phyloP scores from a whole-genome alignment of 2,329 filamentous ascomycete genomes.

The Tolypocladium tropicale region DNA sequence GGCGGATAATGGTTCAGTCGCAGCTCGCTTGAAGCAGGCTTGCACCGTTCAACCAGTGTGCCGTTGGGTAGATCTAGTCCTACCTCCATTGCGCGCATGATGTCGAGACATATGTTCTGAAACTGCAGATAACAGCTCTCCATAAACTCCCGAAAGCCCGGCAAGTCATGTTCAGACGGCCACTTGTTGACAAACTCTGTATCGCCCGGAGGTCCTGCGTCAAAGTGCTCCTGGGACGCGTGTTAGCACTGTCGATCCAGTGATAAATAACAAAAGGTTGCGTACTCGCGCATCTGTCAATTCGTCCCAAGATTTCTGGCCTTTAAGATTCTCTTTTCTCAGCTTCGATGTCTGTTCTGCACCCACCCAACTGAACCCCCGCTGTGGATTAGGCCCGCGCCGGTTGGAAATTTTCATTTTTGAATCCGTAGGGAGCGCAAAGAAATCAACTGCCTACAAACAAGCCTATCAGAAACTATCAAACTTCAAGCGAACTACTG shows the following conservation, averaged over 20 bases:
- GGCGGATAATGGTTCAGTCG: slow-evolving; percentile 9
- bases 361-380: slow-evolving; percentile 19
- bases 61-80: slow-evolving; percentile 19
- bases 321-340: background rate
- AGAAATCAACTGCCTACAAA: slow-evolving; percentile 2
- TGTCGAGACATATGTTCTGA: background rate
- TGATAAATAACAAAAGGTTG: too few species aligned
- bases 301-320: slow-evolving; percentile 7
- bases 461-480: background rate
- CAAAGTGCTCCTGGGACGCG: background rate
- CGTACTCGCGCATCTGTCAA: background rate
- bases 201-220: background rate
- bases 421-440: slow-evolving; percentile 11
- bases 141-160: background rate
- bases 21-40: slow-evolving; percentile 7
- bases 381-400: slow-evolving; percentile 16
- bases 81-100: slow-evolving; percentile 12
- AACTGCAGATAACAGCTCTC: background rate
- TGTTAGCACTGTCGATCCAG: background rate
- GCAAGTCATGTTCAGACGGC: background rate
- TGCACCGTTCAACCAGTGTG: slow-evolving; percentile 2
- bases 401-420: slow-evolving; percentile 20
- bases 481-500: background rate
- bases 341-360: slow-evolving; percentile 17
- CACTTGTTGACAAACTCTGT: background rate